Evolutionary conservation across 495 filamentous ascomycete species (phyloP), one percentile per base, ranked within the genome.

Genomic region (Annulohypoxylon nitens): DNA sequence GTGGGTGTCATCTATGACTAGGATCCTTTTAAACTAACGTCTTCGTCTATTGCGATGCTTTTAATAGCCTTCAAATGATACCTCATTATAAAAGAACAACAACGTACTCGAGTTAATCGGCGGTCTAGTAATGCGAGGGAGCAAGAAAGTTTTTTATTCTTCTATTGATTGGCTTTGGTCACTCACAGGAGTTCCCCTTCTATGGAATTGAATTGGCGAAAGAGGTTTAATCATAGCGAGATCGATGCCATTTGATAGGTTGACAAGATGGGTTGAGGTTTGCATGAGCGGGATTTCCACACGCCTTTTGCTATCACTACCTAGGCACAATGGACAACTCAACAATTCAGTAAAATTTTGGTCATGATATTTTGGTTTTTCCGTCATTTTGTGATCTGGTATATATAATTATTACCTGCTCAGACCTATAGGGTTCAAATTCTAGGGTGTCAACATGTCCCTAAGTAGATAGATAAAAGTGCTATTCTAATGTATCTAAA

Each of bases 31-130:
- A 37, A 10, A 60, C 39, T 63, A 62, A 63, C 25, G 62, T 64
- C 59, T 67, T 70, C 59, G 53, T 50, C 63, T 61, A 68, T 43
- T 61, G 59, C 63, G 59, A 67, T 75, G 62, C 70, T 67, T 74
- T 60, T 70, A 58, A 8, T 67, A 54, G 67, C 67, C 62, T 75
- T 70, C 51, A 41, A 62, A 75, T 75, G 72, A 75, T 75, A 70
- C 72, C 67, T 75, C 63, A 25, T 61, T 57, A 50, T 41, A 70
- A 57, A 67, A 67, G 63, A 75, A 62, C 55, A 74, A 51, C 55
- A 33, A 39, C 34, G 61, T 63, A 61, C 55, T 45, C 55, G 53
- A 61, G 55, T 48, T 64, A 64, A 64, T 54, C 48, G 60, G 59
- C 51, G 47, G 67, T 45, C 45, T 58, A 62, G 50, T 39, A 43